Conservation (phyloP, 1,284 basidiomycete genomes). For the Mixia osmundae region DNA sequence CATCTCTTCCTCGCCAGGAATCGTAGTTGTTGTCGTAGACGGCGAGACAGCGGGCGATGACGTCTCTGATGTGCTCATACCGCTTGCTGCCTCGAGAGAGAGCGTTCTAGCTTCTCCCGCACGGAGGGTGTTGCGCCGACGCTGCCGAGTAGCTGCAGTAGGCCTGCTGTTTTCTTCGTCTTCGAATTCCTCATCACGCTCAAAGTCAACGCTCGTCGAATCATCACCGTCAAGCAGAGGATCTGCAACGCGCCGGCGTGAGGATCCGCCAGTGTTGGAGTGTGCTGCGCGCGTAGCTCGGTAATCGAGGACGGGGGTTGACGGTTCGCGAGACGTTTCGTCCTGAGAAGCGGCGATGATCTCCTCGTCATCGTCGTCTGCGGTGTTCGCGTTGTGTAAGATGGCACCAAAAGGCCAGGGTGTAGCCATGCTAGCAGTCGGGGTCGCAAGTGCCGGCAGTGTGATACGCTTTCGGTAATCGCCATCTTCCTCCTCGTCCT, state of each 20-base stretch:
- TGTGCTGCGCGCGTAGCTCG: not conserved
- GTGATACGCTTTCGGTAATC: slow-evolving; percentile 6
- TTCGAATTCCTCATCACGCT: not conserved
- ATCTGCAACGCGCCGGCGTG: not conserved
- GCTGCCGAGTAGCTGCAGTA: too few species aligned
- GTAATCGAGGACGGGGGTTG: not conserved
- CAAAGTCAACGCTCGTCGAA: too few species aligned
- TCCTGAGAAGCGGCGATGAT: not conserved
- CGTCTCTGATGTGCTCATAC: not conserved
- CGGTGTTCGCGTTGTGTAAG: not conserved
- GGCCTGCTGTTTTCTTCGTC: slow-evolving; percentile 1
- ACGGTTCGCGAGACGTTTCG: not conserved
- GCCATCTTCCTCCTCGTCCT: slow-evolving; percentile 8
- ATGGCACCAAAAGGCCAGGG: slow-evolving; percentile 14
- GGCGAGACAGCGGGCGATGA: not conserved
- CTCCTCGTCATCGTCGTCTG: not conserved
- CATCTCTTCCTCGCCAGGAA: not conserved
- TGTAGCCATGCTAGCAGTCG: slow-evolving; percentile 6
- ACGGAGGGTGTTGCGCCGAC: too few species aligned
- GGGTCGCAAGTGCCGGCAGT: slow-evolving; percentile 14
- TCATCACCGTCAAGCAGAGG: too few species aligned
- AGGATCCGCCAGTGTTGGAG: too few species aligned
- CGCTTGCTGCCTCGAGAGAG: not conserved
- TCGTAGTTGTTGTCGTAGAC: not conserved
- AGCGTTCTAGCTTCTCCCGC: too few species aligned